These are phyloP conservation scores for Blastocladiella emersonii DNA, from an alignment of 371 early-diverging fungal species.

Conservation along the genomic window DNA sequence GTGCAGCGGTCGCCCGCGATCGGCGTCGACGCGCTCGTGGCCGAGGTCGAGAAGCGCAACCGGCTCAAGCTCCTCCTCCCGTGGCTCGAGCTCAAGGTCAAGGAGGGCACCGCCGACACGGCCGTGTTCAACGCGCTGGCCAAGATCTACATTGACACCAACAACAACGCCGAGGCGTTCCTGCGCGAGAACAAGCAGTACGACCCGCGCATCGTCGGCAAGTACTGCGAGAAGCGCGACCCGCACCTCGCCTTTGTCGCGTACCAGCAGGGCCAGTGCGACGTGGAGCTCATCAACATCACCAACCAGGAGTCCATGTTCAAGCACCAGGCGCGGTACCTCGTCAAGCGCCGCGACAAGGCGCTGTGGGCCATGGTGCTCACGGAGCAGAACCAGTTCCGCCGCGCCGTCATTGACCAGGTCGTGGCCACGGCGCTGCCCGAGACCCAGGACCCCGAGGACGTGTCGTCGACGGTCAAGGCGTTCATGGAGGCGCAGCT, in stretches of 20 bases:
- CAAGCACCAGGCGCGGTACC: conserved; percentile 94
- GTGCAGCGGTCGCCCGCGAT: conserved; percentile 51
- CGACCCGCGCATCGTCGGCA: conserved; percentile 78
- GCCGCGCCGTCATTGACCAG: conserved; percentile 85
- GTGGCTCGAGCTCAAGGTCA: conserved; percentile 76
- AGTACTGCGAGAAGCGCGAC: conserved; percentile 95
- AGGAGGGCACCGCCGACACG: conserved; percentile 71
- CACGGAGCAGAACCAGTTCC: conserved; percentile 57
- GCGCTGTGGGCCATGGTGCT: conserved; percentile 76
- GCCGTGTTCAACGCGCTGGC: conserved; percentile 92
- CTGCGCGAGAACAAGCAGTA: conserved; percentile 82
- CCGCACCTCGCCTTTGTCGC: conserved; percentile 90
- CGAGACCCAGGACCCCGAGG: conserved; percentile 90
- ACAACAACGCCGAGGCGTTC: conserved; percentile 93
- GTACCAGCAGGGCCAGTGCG: conserved; percentile 89
- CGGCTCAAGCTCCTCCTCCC: conserved; percentile 87
- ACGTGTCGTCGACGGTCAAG: conserved; percentile 90
- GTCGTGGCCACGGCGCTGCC: conserved; percentile 77
- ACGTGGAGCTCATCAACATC: conserved; percentile 76
- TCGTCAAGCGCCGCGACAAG: conserved; percentile 75
- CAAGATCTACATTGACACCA: conserved; percentile 97
- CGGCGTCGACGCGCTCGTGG: conserved; percentile 75
- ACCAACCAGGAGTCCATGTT: conserved; percentile 96
- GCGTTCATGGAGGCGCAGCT: conserved; percentile 94
- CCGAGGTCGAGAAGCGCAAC: conserved; percentile 88